Conservation (phyloP, 2,329 filamentous ascomycete genomes). For the Penicillium frequentans region DNA sequence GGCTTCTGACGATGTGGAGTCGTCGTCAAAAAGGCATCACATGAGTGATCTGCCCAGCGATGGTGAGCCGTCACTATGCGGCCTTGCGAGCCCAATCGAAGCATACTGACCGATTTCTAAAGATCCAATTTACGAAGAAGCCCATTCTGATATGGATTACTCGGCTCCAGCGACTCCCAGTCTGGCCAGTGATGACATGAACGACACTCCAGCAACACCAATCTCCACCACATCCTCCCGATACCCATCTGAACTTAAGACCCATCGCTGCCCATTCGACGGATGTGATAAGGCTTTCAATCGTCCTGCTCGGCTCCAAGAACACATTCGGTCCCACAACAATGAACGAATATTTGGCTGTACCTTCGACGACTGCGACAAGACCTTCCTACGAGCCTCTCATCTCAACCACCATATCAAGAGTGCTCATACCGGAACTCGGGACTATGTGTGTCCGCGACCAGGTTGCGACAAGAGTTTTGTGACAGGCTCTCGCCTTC, state of each 20-base stretch:
- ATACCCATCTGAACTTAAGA: conserved; percentile 71
- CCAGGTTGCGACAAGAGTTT: conserved; percentile 77
- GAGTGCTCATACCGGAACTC: conserved; percentile 71
- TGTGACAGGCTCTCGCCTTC: conserved; percentile 73
- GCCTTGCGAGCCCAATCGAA: conserved; percentile 2
- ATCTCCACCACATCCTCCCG: conserved; percentile 50
- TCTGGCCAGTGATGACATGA: conserved; percentile 29
- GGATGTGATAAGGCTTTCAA: conserved; percentile 83
- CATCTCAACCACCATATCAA: conserved; percentile 85
- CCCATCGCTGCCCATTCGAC: conserved; percentile 70
- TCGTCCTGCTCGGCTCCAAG: conserved; percentile 74
- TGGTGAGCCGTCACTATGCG: conserved; percentile 24
- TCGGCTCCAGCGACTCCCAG: conserved; percentile 30
- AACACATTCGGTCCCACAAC: conserved; percentile 81
- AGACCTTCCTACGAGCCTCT: conserved; percentile 82
- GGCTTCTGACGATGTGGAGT: conserved; percentile 24
- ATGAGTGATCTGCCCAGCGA: conserved; percentile 26
- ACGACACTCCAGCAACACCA: conserved; percentile 53
- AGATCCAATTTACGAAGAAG: conserved; percentile 36
- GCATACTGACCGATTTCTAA: conserved; percentile 33
- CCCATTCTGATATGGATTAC: conserved; percentile 36
- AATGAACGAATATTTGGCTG: conserved; percentile 81
- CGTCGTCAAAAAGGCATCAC: conserved; percentile 33
- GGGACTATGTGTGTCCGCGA: conserved; percentile 70
- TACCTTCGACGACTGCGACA: conserved; percentile 68